Base-by-base conservation (phyloP, 768 basidiomycete species). In the Lactarius hengduanensis region DNA sequence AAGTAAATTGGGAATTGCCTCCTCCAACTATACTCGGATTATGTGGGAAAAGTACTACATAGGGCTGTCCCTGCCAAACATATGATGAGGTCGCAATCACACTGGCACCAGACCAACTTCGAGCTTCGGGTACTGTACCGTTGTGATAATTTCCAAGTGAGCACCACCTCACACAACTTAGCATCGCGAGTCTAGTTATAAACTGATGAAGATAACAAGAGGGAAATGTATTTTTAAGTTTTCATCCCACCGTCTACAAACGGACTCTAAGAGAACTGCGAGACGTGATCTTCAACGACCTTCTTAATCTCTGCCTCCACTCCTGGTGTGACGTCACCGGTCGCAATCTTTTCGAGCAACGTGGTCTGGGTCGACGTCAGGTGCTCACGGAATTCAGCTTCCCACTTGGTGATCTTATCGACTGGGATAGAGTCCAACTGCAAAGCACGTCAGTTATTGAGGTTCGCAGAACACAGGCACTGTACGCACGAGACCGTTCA, bases 241-340 rank as follows among this genome's bases (percentile, higher is more conserved):
- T 55, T 56, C 43, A 28, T 47, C 65, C 65, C 50, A 41, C 22
- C 62, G 55, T 69, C 68, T 59, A 63, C 43, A 64, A 59, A 57
- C 43, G 55, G 38, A 18, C 55, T 66, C 70, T 71, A 86, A 68
- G 86, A 84, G 82, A 94, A 94, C 57, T 89, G 84, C 66, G 90
- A 79, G 70, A 94, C 92, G 71, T 93, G 92, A 73, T 92, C 90
- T 80, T 93, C 91, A 28, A 94, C 92, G 72, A 88, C 90, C 83
- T 90, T 92, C 91, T 95, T 96, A 79, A 96, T 96, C 85, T 94
- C 86, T 55, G 81, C 85, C 83, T 98, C 96, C 69, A 97, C 84
- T 75, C 95, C 94, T 68, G 90, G 86, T 64, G 92, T 94, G 74
- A 98, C 89, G 68, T 80, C 83, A 65, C 96, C 97, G 69, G 82